Base-by-base conservation (phyloP, 306 rosid species). In the Dalbergia oliveri region DNA sequence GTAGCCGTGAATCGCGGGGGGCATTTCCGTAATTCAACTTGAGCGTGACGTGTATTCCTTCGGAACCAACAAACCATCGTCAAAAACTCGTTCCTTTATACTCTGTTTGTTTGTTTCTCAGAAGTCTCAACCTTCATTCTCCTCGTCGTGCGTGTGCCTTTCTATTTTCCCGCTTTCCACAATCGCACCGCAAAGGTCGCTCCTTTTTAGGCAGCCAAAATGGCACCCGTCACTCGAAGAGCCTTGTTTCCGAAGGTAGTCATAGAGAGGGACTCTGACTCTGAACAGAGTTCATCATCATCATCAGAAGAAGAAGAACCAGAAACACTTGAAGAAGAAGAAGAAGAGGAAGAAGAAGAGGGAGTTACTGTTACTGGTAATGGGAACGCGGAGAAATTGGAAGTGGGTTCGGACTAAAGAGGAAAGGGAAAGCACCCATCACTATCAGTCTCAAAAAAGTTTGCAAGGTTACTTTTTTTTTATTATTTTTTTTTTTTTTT, bases 221-320 rank as follows among this genome's bases (percentile, higher is more conserved):
- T 94, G 98, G 76, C 97, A 33, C 94, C 97, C 0, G 59, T 76
- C 14, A 85, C 93, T 70, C 86, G 97, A 82, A 82, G 89, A 86
- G n/a, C 5, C 63, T 26, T 88, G 0, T 93, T 94, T 43, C 97
- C 95, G 8, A 87, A 82, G 41, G 97, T 94, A 5, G 53, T 93
- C 54, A 83, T 91, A 12, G 93, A 91, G 82, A 84, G 86, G 64
- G 99, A 93, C 73, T 61, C 88, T 12, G 95, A 93, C 54, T 91
- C 97, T 23, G 99, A 93, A 82, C 81, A 80, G 59, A 94, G 94
- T 82, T 85, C 97, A 3, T 90, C 97, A 2, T n/a, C n/a, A n/a
- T n/a, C n/a, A n/a, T n/a, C n/a, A 0, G 98, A 93, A 21, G 93
- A 88, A 19, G 90, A 82, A 39, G 81, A 58, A 49, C 50, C 47